Evolutionary conservation across 2,329 filamentous ascomycete genomes (phyloP).

Genomic region (Neophaeococcomyces mojaviensis): DNA sequence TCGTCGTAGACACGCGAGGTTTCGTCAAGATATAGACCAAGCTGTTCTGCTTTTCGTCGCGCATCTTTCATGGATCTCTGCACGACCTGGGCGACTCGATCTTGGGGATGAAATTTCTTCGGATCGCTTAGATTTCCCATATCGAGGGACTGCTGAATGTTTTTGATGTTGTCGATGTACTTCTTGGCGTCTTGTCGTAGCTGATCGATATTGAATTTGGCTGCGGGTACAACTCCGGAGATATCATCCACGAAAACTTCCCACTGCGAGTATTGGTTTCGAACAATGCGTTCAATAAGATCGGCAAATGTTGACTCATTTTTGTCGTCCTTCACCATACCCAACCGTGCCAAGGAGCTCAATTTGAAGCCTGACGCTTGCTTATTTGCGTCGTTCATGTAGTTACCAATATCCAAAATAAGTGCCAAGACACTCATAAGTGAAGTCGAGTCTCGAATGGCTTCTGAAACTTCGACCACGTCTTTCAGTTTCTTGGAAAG

Average conservation of each 20-base stretch:
- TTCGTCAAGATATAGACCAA: conserved; percentile 86
- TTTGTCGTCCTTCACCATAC: conserved; percentile 99
- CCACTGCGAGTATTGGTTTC: conserved; percentile 94
- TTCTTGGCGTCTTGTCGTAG: conserved; percentile 77
- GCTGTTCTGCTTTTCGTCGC: conserved; percentile 87
- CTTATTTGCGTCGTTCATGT: conserved; percentile 99
- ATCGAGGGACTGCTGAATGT: conserved; percentile 86
- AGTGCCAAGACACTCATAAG: conserved; percentile 93
- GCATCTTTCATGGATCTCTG: conserved; percentile 96
- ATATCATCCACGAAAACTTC: conserved; percentile 84
- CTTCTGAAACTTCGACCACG: conserved; percentile 81
- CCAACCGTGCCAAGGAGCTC: conserved; percentile 81
- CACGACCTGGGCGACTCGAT: conserved; percentile 84
- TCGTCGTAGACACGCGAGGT: conserved; percentile 88
- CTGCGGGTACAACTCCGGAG: conserved; percentile 62
- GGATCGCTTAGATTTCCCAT: conserved; percentile 90
- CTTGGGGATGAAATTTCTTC: conserved; percentile 96
- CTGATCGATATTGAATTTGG: conserved; percentile 94
- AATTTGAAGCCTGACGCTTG: conserved; percentile 97
- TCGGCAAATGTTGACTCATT: conserved; percentile 95
- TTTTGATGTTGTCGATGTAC: conserved; percentile 92
- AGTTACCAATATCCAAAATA: conserved; percentile 97
- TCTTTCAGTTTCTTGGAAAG: conserved; percentile 77
- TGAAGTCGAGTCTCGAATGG: conserved; percentile 80
- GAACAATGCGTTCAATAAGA: conserved; percentile 90